Percentiles rank a stretch among this genome's conserved stretches.
Evolutionary conservation across 2,329 filamentous ascomycete genomes (phyloP).

Genomic region (Diplodia seriata): DNA sequence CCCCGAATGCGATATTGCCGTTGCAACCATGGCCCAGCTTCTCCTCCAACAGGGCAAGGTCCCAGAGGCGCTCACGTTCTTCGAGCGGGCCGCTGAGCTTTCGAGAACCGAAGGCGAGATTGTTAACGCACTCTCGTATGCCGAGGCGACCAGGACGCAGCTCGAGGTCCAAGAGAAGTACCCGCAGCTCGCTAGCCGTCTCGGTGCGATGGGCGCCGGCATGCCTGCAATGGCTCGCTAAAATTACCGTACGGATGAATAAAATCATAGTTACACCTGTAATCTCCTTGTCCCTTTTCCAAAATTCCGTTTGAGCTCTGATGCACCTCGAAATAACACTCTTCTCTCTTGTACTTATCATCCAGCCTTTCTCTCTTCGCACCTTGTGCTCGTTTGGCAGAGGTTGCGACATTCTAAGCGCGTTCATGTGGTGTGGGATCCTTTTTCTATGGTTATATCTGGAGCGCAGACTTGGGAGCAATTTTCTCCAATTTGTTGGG

Average conservation of each 20-base stretch:
- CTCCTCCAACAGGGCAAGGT: slow-evolving; percentile 98
- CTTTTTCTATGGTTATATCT: not conserved
- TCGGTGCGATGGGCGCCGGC: slow-evolving; percentile 55
- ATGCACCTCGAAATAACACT: not conserved
- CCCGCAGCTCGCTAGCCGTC: slow-evolving; percentile 56
- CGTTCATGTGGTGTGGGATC: slow-evolving; percentile 2
- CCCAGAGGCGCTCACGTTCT: slow-evolving; percentile 92
- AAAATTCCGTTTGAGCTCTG: not conserved
- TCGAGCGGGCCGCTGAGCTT: slow-evolving; percentile 93
- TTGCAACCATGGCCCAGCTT: slow-evolving; percentile 97
- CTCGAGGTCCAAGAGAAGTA: slow-evolving; percentile 72
- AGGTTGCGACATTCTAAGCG: slow-evolving; percentile 3
- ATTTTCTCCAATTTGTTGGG: not conserved
- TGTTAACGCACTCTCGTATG: slow-evolving; percentile 94
- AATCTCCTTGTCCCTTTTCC: slow-evolving; percentile 4
- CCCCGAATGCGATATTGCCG: slow-evolving; percentile 97
- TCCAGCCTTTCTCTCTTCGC: slow-evolving; percentile 20
- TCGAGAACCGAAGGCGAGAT: slow-evolving; percentile 95
- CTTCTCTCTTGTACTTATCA: slow-evolving; percentile 28
- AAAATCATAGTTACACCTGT: slow-evolving; percentile 27
- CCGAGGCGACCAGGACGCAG: slow-evolving; percentile 94
- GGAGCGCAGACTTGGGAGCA: slow-evolving; percentile 1
- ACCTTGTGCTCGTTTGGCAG: not conserved
- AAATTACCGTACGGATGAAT: not conserved
- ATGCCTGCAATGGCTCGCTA: slow-evolving; percentile 26